Evolutionary conservation across 2,329 filamentous ascomycete species (phyloP), one percentile per base, ranked within the genome.

Genomic region (Aspergillaceae sp.): DNA sequence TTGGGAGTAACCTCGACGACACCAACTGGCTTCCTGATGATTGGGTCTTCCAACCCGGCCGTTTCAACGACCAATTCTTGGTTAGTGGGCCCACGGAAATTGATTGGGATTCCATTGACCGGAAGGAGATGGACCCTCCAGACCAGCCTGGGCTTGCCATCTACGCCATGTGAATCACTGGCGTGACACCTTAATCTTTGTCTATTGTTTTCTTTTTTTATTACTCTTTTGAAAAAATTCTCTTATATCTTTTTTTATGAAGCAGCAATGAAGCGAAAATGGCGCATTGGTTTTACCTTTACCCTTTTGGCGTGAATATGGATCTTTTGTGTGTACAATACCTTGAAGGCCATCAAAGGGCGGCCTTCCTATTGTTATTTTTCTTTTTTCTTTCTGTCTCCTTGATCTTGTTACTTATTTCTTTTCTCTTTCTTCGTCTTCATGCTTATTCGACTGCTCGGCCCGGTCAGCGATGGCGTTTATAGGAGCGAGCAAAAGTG

Each of bases 61-160:
- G 56, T 5, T 48, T 59, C 33, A 58, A 58, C 42, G 52, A 54
- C 45, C 51, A 49, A 8, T 46, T 60, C 40, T 26, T 58, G 27
- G 55, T 56, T 48, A 58, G 56, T 35, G 57, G 63, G 5, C 49
- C 58, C 5, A 62, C 60, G 48, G 52, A 58, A 35, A 56, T 70
- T 30, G 64, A 71, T 44, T 72, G 68, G 66, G 66, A 70, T n/a
- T 54, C 55, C 8, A 48, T 66, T 34, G 61, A 65, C n/a, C 55
- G 54, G 7, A 60, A 60, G 26, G 59, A 61, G 29, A 54, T 55
- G 27, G 54, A 59, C 11, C 48, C 56, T 40, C 54, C 48, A 37
- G 57, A 61, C 41, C 58, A 58, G 42, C 51, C 48, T 41, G 55
- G 50, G 6, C 56, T 63, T 35, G 48, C 56, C 19, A 59, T 66